These are phyloP conservation scores for Spencermartinsiella europaea DNA, from an alignment of 805 yeast species.

Conservation along the genomic window DNA sequence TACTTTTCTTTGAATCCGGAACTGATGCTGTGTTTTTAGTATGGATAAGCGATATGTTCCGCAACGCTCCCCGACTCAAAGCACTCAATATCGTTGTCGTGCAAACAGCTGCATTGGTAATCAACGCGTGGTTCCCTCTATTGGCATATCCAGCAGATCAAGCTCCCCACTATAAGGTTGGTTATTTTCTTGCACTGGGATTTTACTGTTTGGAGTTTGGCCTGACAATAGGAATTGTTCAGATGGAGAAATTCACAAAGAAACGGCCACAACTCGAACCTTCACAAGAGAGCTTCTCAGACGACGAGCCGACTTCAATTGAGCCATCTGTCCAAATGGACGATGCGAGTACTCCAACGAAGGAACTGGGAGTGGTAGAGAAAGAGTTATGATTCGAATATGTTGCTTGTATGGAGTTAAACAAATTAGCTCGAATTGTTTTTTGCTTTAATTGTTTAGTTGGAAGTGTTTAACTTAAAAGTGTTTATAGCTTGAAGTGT, in stretches of 20 bases:
- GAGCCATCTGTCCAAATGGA: neutral
- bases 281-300: neutral
- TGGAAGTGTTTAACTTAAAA: too few species aligned
- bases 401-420: too few species aligned
- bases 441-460: too few species aligned
- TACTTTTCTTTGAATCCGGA: slow-evolving; percentile 1
- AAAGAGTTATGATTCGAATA: too few species aligned
- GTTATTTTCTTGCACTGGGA: slow-evolving; percentile 6
- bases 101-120: slow-evolving; percentile 1
- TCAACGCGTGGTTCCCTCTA: slow-evolving; percentile 7
- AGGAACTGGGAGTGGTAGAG: too few species aligned
- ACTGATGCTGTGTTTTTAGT: slow-evolving; percentile 2
- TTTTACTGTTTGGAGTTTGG: slow-evolving; percentile 4
- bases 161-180: slow-evolving; percentile 3
- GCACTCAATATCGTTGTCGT: neutral
- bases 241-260: neutral
- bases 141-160: slow-evolving; percentile 6
- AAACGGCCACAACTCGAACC: neutral
- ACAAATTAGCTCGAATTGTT: too few species aligned
- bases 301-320: neutral
- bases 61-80: neutral
- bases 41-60: slow-evolving; percentile 3
- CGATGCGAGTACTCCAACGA: too few species aligned
- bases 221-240: neutral
- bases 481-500: too few species aligned